Evolutionary conservation across 345 rosid genomes (phyloP).

Genomic region (Gossypium sturtianum): DNA sequence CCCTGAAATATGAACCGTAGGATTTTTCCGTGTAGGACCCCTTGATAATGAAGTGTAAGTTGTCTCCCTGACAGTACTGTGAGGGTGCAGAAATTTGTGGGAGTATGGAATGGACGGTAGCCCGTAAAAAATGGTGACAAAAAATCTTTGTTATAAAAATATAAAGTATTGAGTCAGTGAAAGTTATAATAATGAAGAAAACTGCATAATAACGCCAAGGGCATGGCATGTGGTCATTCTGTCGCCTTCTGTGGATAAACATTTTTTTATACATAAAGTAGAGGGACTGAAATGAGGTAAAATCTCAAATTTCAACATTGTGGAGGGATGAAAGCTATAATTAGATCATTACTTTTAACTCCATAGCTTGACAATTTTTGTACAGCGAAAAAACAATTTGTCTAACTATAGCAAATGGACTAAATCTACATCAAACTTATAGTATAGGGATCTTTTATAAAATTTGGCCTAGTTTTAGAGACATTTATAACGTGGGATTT

Average conservation of each 20-base stretch:
- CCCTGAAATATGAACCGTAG: background rate
- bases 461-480: background rate
- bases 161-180: background rate
- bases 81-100: background rate
- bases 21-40: background rate
- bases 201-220: background rate
- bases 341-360: no score
- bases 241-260: background rate
- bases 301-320: no score
- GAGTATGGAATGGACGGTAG: background rate
- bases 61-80: background rate
- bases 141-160: background rate
- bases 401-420: no score
- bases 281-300: no score
- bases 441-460: no score
- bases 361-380: no score
- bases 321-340: no score
- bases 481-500: background rate
- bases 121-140: slow-evolving; percentile 8
- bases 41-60: background rate
- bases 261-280: background rate
- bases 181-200: background rate
- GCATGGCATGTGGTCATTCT: background rate
- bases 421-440: no score
- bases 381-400: no score